Base-by-base conservation (phyloP, 805 yeast genomes). In the Hanseniaspora jakobsenii region DNA sequence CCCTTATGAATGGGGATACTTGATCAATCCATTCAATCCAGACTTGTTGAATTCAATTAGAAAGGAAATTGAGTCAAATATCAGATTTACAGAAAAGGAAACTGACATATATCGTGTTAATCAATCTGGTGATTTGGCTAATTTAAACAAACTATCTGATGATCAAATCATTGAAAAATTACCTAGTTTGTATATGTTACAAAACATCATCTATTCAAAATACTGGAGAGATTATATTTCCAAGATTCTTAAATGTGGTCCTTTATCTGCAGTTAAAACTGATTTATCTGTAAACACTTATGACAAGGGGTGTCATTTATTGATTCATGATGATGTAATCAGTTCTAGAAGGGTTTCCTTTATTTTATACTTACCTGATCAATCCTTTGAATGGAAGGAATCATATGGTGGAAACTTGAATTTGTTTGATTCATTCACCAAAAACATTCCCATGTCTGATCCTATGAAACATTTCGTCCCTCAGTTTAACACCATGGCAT, bases 241-340 rank as follows among this genome's bases (percentile, higher is more conserved):
- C 10, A 62, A 71, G 27, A 80, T 91, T 16, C 81, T 96, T 0
- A 82, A 82, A 4, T 76, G 93, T 51, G 98, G 97, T 0, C 81
- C 84, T 50, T 64, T 91, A 36, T 81, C 94, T 52, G 96, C 95
- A n/a, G 54, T 70, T 31, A 84, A 85, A 59, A 86, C 93, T 29
- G 99, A 91, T 58, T 79, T 91, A 78, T 79, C 93, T 49, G 75
- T 91, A 52, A 89, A 91, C 57, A 78, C 93, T 3, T 91, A 91
- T 60, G 79, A 81, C 38, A 82, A 84, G 54, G 93, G 95, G 1
- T 91, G 97, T 57, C 99, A 91, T 63, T 66, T 91, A 47, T 67
- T 91, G 50, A 85, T 94, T 3, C 99, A 91, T 59, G 99, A 91
- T 63, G 99, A 91, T 60, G 98, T 91, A 26, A 91, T 91, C 58